Conservation (phyloP, 306 rosid genomes). For the Cucurbita argyrosperma region DNA sequence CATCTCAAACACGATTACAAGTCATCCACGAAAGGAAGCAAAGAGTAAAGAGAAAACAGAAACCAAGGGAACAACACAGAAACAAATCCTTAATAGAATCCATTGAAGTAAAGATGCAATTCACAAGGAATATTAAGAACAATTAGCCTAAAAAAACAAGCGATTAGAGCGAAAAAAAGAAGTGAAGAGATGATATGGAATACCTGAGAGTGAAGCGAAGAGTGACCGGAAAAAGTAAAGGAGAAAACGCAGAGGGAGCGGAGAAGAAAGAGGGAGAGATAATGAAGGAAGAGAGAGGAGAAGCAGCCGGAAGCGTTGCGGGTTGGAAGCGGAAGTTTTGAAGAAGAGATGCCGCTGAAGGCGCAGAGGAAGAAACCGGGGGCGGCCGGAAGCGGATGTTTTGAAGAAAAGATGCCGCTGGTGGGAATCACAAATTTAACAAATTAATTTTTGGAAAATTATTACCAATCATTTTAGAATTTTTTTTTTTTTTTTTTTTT, state of each 20-base stretch:
- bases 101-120: not conserved
- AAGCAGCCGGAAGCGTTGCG: not conserved
- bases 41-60: not conserved
- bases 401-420: not conserved
- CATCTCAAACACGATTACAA: not conserved
- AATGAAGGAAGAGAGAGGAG: not conserved
- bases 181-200: too few species aligned
- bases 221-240: not conserved
- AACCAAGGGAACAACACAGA: not conserved
- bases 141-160: too few species aligned
- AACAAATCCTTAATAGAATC: too few species aligned
- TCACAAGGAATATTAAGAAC: not conserved
- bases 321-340: not conserved
- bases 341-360: too few species aligned
- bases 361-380: too few species aligned
- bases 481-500: too few species aligned
- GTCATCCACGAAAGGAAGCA: not conserved
- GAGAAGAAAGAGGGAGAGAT: not conserved
- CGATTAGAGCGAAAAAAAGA: too few species aligned
- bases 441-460: too few species aligned
- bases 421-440: not conserved
- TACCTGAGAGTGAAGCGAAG: not conserved
- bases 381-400: too few species aligned
- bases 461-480: too few species aligned
- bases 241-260: too few species aligned